phyloP scores from a whole-genome alignment of 108 stramenopile genomes.

The Nitzschia sp. region DNA sequence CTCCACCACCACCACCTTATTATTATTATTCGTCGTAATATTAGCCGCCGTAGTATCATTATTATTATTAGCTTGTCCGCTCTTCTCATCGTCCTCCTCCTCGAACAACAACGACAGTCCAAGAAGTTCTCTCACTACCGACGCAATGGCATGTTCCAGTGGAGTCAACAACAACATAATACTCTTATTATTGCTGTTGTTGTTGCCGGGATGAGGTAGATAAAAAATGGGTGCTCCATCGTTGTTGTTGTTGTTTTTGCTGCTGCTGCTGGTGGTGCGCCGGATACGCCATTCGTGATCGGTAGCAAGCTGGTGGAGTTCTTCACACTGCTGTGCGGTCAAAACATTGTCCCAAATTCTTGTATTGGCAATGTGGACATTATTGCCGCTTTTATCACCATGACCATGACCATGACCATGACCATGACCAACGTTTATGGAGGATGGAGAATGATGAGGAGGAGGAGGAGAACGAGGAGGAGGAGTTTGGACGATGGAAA shows the following conservation, averaged over 20 bases:
- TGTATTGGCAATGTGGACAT: too few species aligned
- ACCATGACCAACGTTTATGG: too few species aligned
- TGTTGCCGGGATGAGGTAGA: background rate
- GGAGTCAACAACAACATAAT: conserved; percentile 22
- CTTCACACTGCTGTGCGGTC: background rate
- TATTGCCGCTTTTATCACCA: too few species aligned
- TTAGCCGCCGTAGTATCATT: too few species aligned
- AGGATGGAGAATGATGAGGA: too few species aligned
- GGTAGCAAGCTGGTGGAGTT: background rate
- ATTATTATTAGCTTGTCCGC: background rate
- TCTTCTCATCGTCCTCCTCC: background rate
- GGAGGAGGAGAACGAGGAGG: too few species aligned
- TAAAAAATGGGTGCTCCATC: background rate
- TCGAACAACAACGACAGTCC: too few species aligned
- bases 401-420: too few species aligned
- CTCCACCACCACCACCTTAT: conserved; percentile 45
- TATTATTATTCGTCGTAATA: too few species aligned
- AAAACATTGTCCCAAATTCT: background rate
- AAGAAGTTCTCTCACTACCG: conserved; percentile 33
- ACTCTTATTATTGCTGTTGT: background rate
- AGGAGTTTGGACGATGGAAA: too few species aligned
- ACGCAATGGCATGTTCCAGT: conserved; percentile 53
- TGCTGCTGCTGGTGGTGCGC: too few species aligned
- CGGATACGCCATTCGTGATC: background rate
- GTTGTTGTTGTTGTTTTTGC: background rate